phyloP scores from a whole-genome alignment of 2,329 filamentous ascomycete species.

The Graphilbum sp. region DNA sequence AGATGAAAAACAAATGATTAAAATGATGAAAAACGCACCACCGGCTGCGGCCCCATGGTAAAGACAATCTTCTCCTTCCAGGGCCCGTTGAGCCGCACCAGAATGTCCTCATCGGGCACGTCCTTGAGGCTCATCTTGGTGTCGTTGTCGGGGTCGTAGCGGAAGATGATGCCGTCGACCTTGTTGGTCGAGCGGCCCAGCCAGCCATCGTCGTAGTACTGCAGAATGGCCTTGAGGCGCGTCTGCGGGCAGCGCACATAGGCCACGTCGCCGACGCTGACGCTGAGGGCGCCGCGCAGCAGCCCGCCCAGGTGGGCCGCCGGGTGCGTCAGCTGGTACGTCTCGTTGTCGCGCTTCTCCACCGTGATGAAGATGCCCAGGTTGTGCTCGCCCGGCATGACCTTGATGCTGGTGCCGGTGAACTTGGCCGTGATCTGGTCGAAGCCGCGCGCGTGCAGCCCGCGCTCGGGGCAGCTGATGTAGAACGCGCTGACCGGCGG shows the following conservation, averaged over 20 bases:
- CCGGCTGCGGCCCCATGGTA: constrained; percentile 39
- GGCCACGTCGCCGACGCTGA: constrained; percentile 80
- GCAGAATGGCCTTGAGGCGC: constrained; percentile 76
- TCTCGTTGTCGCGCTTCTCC: constrained; percentile 64
- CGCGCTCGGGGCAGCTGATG: constrained; percentile 81
- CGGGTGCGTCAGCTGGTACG: constrained; percentile 89
- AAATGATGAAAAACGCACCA: constrained; percentile 31
- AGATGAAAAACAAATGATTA: background rate
- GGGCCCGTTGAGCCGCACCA: constrained; percentile 66
- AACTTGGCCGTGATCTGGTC: constrained; percentile 97
- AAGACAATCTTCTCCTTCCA: constrained; percentile 64
- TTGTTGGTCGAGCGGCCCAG: constrained; percentile 81
- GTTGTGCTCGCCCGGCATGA: constrained; percentile 84
- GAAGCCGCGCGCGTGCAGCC: constrained; percentile 73
- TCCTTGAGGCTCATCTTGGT: constrained; percentile 66
- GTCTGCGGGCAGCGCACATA: constrained; percentile 84
- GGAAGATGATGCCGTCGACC: constrained; percentile 81
- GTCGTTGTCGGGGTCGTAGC: constrained; percentile 77
- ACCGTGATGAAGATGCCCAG: constrained; percentile 88
- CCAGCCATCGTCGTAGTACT: constrained; percentile 93
- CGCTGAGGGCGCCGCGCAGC: constrained; percentile 69
- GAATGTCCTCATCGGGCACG: constrained; percentile 68
- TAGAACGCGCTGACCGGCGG: constrained; percentile 94
- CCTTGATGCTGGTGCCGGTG: constrained; percentile 85
- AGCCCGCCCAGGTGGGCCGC: constrained; percentile 84